Percentiles rank a stretch among this genome's conserved stretches.
These are phyloP conservation scores for Tylopilus sp. DNA, from an alignment of 768 basidiomycete species.

Conservation along the genomic window DNA sequence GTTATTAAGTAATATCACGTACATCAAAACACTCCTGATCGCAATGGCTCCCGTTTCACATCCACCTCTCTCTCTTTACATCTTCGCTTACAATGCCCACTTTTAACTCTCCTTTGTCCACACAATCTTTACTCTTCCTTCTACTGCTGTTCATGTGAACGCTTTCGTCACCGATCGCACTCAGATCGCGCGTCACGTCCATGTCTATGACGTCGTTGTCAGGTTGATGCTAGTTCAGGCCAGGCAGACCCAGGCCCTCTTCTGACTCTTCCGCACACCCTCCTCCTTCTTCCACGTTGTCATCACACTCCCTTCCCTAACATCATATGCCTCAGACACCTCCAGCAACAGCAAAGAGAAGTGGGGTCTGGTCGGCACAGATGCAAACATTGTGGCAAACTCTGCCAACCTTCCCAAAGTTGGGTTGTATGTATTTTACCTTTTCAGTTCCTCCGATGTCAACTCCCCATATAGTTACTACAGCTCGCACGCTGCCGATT, in stretches of 20 bases:
- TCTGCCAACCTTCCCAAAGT: constrained; percentile 42
- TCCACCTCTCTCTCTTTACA: no score
- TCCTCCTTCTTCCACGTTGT: not conserved
- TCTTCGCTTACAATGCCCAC: constrained; percentile 46
- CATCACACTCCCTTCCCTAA: not conserved
- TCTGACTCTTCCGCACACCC: constrained; percentile 16
- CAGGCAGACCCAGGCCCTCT: constrained; percentile 57
- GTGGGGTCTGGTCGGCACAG: constrained; percentile 46
- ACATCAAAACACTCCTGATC: no score
- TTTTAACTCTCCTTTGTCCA: constrained; percentile 55
- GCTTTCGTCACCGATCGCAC: constrained; percentile 46
- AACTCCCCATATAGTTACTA: constrained; percentile 41
- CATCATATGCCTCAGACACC: not conserved
- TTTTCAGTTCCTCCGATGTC: not conserved
- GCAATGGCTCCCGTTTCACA: no score
- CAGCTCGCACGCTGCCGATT: constrained; percentile 48
- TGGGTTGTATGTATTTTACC: constrained; percentile 33
- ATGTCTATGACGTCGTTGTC: constrained; percentile 43
- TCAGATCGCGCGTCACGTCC: constrained; percentile 45
- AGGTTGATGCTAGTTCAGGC: constrained; percentile 43
- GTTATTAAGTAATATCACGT: constrained; percentile 23
- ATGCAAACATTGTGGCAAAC: constrained; percentile 34
- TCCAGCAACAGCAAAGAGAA: constrained; percentile 34
- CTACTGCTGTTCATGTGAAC: constrained; percentile 42
- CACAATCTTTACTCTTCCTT: constrained; percentile 51